Percentiles rank a stretch among this genome's conserved stretches.
Evolutionary conservation across 768 basidiomycete genomes (phyloP).

Genomic region (Pulveroboletus sp.): DNA sequence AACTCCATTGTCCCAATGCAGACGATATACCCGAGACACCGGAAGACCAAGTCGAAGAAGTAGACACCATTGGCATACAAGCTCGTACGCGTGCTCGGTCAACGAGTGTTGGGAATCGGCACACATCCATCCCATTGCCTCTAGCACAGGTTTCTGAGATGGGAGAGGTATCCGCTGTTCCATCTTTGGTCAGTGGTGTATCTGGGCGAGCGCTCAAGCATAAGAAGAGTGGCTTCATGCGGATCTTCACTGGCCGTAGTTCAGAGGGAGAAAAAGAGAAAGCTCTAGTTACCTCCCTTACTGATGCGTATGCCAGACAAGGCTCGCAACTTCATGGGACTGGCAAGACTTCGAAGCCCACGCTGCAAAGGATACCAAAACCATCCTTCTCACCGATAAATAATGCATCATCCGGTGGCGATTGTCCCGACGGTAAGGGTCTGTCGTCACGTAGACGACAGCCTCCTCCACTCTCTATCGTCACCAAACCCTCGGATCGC

Average conservation of each 20-base stretch:
- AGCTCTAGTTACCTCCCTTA: constrained; percentile 46
- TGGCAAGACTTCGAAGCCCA: constrained; percentile 30
- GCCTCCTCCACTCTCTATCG: constrained; percentile 30
- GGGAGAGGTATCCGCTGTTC: constrained; percentile 37
- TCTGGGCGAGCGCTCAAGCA: constrained; percentile 57
- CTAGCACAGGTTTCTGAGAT: constrained; percentile 43
- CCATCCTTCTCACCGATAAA: constrained; percentile 36
- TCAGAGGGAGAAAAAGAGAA: constrained; percentile 34
- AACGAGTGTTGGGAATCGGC: constrained; percentile 57
- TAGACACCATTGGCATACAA: constrained; percentile 19
- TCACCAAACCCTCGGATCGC: constrained; percentile 22
- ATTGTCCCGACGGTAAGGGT: constrained; percentile 18
- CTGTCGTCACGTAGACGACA: constrained; percentile 26
- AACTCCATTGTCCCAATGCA: constrained; percentile 32
- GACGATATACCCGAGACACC: constrained; percentile 27
- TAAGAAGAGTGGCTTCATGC: constrained; percentile 82
- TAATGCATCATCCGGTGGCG: constrained; percentile 4
- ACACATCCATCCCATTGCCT: constrained; percentile 37
- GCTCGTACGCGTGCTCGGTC: constrained; percentile 52
- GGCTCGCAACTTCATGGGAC: constrained; percentile 17
- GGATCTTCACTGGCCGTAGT: constrained; percentile 59
- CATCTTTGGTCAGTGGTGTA: constrained; percentile 9
- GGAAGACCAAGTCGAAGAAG: constrained; percentile 22
- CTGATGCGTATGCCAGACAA: constrained; percentile 35
- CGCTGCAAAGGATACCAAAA: constrained; percentile 36